A percentile compares a stretch with the other conserved stretches of the same genome.
These are phyloP conservation scores for Pichia californica DNA, from an alignment of 805 yeast genomes.

Conservation along the genomic window DNA sequence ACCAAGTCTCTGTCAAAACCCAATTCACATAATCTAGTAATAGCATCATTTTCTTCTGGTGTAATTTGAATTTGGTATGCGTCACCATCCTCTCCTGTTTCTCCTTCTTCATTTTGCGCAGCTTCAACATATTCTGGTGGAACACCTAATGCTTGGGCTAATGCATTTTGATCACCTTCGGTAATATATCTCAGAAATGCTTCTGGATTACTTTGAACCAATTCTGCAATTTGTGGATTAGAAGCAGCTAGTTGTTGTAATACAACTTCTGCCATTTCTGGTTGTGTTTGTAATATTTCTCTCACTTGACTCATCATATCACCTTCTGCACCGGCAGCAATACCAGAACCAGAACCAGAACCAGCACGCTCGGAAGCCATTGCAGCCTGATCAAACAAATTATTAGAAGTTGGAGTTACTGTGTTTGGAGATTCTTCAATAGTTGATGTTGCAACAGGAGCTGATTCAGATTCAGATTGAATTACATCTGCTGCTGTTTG, in stretches of 20 bases:
- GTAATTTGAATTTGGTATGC: constrained; percentile 46
- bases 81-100: constrained; percentile 35
- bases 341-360: constrained; percentile 30
- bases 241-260: constrained; percentile 74
- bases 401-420: constrained; percentile 19
- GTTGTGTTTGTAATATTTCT: constrained; percentile 74
- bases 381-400: constrained; percentile 50
- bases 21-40: constrained; percentile 79
- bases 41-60: constrained; percentile 83
- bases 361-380: constrained; percentile 28
- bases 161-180: constrained; percentile 54
- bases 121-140: constrained; percentile 34
- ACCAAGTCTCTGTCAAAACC: constrained; percentile 88
- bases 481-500: constrained; percentile 17
- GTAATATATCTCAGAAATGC: constrained; percentile 71
- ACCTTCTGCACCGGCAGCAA: constrained; percentile 23
- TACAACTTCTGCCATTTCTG: constrained; percentile 79
- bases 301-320: constrained; percentile 51
- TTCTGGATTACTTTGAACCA: constrained; percentile 84
- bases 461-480: constrained; percentile 12
- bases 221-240: constrained; percentile 78
- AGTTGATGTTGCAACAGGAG: constrained; percentile 19
- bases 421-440: constrained; percentile 1
- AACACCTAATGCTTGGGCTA: constrained; percentile 36
- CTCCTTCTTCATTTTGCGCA: constrained; percentile 31